Evolutionary conservation across 2,329 filamentous ascomycete species (phyloP), one percentile per base, ranked within the genome.

Genomic region (Cordyceps fumosorosea): DNA sequence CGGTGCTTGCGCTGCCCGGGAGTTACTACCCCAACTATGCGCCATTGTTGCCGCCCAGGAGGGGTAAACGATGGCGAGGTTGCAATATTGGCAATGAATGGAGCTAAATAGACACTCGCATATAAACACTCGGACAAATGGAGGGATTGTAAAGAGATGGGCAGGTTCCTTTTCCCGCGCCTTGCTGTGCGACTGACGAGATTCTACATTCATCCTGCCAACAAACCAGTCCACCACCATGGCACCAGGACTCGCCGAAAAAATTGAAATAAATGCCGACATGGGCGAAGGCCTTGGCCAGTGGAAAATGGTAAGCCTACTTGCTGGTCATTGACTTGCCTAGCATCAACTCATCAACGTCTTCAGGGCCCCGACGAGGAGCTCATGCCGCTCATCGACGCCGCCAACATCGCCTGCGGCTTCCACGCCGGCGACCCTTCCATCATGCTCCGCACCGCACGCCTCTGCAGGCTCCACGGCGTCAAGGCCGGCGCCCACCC

Each of bases 391-490:
- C 72, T 85, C 48, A 84, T 87, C 65, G 84, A 87, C 68, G 80
- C 83, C 67, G 85, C 84, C 20, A 87, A 87, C 66, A 74, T 88
- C 34, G 85, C 84, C 10, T 88, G 84, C 67, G 83, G 82, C 1
- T 83, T 83, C 65, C 82, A 84, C 64, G 82, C 79, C 37, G 81
- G 84, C 47, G 86, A 89, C 64, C 85, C 85, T 0, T 68, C 83
- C n/a, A 85, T 87, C 60, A 89, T 88, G 85, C 74, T 80, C 54
- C 76, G 83, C 62, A 88, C 84, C 0, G 80, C 88, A 12, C 75
- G 74, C 11, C 75, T 80, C 20, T 85, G 83, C 72, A 87, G 86
- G 71, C 69, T 78, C 48, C 79, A 85, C 70, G 77, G 77, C 62
- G 79, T 88, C 64, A 77, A 76, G 56, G 74, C 83, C 6, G 86